Percentiles rank a stretch among this genome's conserved stretches.
Evolutionary conservation across 495 filamentous ascomycete genomes (phyloP).

Genomic region (Daldinia vernicosa): DNA sequence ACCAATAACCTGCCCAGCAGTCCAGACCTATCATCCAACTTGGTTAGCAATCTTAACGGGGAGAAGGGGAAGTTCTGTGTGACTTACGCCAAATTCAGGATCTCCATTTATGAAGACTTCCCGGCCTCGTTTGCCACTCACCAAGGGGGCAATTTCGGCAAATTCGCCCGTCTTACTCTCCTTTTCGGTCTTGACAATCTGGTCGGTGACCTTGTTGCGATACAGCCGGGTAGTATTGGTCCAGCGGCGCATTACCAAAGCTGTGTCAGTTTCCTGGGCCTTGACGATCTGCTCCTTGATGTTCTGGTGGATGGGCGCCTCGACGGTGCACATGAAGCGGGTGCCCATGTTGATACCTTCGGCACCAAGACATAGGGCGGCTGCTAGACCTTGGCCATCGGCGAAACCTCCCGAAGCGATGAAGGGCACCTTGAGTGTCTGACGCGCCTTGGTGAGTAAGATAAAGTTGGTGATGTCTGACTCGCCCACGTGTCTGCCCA

Average conservation of each 20-base stretch:
- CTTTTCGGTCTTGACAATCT: constrained; percentile 82
- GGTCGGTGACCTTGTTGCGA: constrained; percentile 84
- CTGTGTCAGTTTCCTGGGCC: constrained; percentile 89
- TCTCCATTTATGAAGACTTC: constrained; percentile 95
- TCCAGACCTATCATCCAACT: constrained; percentile 61
- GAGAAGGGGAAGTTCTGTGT: constrained; percentile 13
- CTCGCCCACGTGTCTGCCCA: constrained; percentile 77
- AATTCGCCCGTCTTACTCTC: constrained; percentile 91
- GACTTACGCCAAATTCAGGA: constrained; percentile 84
- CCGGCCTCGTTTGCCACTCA: constrained; percentile 90
- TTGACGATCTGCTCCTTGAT: constrained; percentile 93
- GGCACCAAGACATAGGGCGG: constrained; percentile 88
- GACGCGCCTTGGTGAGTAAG: constrained; percentile 83
- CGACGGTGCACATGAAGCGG: constrained; percentile 91
- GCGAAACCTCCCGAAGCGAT: constrained; percentile 96
- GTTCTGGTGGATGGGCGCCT: constrained; percentile 90
- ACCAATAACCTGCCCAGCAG: constrained; percentile 72
- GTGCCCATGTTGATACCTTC: constrained; percentile 98
- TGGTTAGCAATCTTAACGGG: not conserved
- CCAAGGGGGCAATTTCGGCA: constrained; percentile 85
- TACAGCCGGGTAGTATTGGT: constrained; percentile 90
- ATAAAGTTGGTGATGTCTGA: constrained; percentile 98
- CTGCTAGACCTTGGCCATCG: constrained; percentile 92
- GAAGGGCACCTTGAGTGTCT: constrained; percentile 86
- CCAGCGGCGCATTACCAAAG: constrained; percentile 89